phyloP scores from a whole-genome alignment of 768 basidiomycete species.

The Mycena pura region DNA sequence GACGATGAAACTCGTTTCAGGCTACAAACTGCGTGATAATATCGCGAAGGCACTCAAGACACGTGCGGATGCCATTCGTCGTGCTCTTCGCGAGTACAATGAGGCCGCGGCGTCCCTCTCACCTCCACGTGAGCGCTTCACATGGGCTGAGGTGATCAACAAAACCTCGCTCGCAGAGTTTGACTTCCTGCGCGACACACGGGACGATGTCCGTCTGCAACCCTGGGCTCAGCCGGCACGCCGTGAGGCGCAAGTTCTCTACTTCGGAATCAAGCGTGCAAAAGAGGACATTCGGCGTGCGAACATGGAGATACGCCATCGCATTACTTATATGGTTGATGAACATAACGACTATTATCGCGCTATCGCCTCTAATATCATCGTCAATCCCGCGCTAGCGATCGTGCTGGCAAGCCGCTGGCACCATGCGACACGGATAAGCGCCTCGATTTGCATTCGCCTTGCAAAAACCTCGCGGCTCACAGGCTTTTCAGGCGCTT shows the following conservation, averaged over 20 bases:
- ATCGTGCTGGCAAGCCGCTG: background rate
- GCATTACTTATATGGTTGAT: background rate
- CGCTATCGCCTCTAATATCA: background rate
- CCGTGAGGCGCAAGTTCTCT: background rate
- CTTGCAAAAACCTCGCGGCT: background rate
- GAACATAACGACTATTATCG: background rate
- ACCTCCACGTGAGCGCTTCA: conserved; percentile 7
- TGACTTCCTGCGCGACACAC: background rate
- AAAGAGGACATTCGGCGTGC: background rate
- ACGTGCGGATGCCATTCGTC: conserved; percentile 19
- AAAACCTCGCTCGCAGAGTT: background rate
- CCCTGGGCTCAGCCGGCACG: background rate
- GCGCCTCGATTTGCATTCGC: background rate
- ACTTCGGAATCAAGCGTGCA: background rate
- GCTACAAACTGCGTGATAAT: conserved; percentile 25
- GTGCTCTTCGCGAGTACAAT: conserved; percentile 20
- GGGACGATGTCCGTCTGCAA: background rate
- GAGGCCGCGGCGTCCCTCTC: conserved; percentile 3
- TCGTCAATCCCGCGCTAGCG: background rate
- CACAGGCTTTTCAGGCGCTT: background rate
- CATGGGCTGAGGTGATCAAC: conserved; percentile 10
- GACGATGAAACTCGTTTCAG: background rate
- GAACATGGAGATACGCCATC: background rate
- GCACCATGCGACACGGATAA: background rate
- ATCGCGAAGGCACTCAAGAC: conserved; percentile 20